Evolutionary conservation across 2,329 filamentous ascomycete species (phyloP).

Genomic region (Dothistroma septosporum): DNA sequence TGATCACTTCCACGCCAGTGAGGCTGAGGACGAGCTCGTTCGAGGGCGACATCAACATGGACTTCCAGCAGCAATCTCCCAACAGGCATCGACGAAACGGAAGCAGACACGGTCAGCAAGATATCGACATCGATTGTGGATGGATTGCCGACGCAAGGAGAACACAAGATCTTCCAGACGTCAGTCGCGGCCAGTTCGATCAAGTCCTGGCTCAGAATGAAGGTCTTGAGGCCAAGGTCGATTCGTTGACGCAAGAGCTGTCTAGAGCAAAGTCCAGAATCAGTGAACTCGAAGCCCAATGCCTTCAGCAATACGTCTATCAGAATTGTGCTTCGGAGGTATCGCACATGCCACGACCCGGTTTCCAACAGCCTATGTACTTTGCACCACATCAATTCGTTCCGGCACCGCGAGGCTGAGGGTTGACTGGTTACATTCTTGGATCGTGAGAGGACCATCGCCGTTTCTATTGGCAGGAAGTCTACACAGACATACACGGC

Average conservation of each 20-base stretch:
- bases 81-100: conserved; percentile 1
- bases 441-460: no score
- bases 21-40: background rate
- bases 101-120: background rate
- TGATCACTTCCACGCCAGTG: background rate
- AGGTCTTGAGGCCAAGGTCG: background rate
- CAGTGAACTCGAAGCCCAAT: background rate
- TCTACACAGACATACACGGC: no score
- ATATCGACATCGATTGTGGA: conserved; percentile 1
- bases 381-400: conserved; percentile 11
- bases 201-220: background rate
- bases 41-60: conserved; percentile 3
- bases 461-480: no score
- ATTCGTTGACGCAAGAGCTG: background rate
- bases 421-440: no score
- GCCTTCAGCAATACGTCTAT: background rate
- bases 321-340: background rate
- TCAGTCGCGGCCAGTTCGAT: conserved; percentile 2
- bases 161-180: background rate
- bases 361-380: conserved; percentile 1
- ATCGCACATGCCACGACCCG: conserved; percentile 2
- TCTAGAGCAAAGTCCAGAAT: background rate
- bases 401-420: conserved; percentile 4
- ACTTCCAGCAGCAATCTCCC: conserved; percentile 5
- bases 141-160: background rate